Conservation (phyloP, 805 yeast species). For the Alloascoidea hylecoeti region DNA sequence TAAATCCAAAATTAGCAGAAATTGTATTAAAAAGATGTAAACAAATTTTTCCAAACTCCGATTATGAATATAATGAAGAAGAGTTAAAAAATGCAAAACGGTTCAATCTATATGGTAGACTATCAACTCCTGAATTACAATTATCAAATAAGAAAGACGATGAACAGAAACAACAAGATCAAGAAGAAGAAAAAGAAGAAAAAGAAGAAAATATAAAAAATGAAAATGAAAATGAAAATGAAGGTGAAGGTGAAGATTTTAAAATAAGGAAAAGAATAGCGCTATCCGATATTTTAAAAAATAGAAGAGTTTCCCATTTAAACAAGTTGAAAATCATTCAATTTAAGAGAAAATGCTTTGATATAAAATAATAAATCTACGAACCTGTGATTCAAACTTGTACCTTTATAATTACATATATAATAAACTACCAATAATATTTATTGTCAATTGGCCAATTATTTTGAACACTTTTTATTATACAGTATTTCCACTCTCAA, state of each 20-base stretch:
- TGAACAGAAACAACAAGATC: too few relatives aligned
- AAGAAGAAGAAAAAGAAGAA: too few relatives aligned
- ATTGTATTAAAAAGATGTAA: too few relatives aligned
- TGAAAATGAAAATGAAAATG: constrained; percentile 4
- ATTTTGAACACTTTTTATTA: too few relatives aligned
- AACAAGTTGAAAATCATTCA: constrained; percentile 7
- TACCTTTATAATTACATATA: constrained; percentile 49
- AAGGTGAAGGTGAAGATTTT: constrained; percentile 5
- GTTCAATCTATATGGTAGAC: too few relatives aligned
- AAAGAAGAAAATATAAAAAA: constrained; percentile 7
- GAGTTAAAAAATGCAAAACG: too few relatives aligned
- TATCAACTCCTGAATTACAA: too few relatives aligned
- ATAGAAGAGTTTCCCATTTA: constrained; percentile 9
- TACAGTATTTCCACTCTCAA: too few relatives aligned
- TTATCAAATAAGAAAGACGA: too few relatives aligned
- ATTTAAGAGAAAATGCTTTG: constrained; percentile 7
- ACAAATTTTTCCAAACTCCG: too few relatives aligned
- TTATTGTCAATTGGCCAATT: constrained; percentile 32
- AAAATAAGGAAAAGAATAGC: constrained; percentile 8
- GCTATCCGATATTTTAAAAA: constrained; percentile 8
- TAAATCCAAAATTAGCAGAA: too few relatives aligned
- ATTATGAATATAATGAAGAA: too few relatives aligned
- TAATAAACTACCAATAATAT: constrained; percentile 44
- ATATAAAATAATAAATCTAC: constrained; percentile 6
- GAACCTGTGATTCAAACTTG: constrained; percentile 22